Evolutionary conservation across 345 rosid species (phyloP).

Genomic region (Passiflora organensis): DNA sequence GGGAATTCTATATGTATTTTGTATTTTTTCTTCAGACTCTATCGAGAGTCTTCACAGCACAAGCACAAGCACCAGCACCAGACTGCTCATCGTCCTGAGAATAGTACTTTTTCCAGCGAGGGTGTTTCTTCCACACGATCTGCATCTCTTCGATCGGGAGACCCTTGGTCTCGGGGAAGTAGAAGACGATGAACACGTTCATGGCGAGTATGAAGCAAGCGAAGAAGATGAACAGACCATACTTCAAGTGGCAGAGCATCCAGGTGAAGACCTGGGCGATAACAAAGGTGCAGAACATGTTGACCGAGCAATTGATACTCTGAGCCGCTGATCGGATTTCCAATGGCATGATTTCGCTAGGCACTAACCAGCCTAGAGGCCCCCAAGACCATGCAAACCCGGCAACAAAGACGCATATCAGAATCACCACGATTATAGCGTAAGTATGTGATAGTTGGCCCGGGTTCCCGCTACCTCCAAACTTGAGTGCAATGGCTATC

Average conservation of each 20-base stretch:
- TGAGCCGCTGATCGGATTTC: conserved; percentile 64
- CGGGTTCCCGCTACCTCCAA: conserved; percentile 44
- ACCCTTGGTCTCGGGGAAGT: conserved; percentile 42
- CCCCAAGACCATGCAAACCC: conserved; percentile 77
- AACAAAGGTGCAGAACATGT: conserved; percentile 54
- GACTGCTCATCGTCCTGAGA: conserved; percentile 1
- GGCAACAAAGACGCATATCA: conserved; percentile 42
- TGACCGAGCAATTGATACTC: conserved; percentile 41
- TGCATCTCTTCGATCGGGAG: conserved; percentile 36
- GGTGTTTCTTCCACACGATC: conserved; percentile 26
- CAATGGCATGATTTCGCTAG: conserved; percentile 58
- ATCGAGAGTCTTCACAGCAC: no score
- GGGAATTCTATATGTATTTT: no score
- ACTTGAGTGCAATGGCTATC: conserved; percentile 36
- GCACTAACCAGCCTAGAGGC: conserved; percentile 65
- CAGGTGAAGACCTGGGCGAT: conserved; percentile 56
- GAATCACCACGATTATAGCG: conserved; percentile 27
- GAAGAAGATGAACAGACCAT: conserved; percentile 47
- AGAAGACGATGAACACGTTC: conserved; percentile 34
- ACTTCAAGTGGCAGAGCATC: conserved; percentile 51
- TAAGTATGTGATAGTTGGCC: conserved; percentile 29
- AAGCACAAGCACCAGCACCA: no score
- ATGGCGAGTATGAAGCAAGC: conserved; percentile 38
- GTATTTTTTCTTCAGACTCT: no score
- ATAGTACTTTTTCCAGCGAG: conserved; percentile 15